Conservation (phyloP, 768 basidiomycete species). For the Wakefieldia striispora region DNA sequence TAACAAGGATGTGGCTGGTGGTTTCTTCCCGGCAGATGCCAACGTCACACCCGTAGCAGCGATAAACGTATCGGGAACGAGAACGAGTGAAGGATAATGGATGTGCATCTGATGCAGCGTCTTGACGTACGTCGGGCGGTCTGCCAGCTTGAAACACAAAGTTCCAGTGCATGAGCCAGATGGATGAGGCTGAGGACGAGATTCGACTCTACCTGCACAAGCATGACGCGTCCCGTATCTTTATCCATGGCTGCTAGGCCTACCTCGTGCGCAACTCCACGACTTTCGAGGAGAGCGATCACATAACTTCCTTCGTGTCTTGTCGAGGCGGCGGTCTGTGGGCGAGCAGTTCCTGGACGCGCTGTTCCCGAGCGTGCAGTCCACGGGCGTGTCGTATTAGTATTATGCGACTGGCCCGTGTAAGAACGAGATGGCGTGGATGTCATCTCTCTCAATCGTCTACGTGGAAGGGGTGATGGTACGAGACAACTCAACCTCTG, state of each 20-base stretch:
- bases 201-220: constrained; percentile 64
- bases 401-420: constrained; percentile 15
- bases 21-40: constrained; percentile 43
- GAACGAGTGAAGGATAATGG: constrained; percentile 64
- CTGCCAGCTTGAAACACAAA: constrained; percentile 55
- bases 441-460: constrained; percentile 1
- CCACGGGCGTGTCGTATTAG: constrained; percentile 41
- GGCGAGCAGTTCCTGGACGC: constrained; percentile 44
- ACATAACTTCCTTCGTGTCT: constrained; percentile 60
- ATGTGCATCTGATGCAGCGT: constrained; percentile 84
- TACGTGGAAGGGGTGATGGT: no score
- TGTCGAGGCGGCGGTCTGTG: constrained; percentile 61
- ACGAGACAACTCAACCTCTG: no score
- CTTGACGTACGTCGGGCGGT: constrained; percentile 87
- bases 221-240: constrained; percentile 69
- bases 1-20: constrained; percentile 53
- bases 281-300: constrained; percentile 70
- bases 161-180: neutral
- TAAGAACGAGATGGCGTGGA: constrained; percentile 14
- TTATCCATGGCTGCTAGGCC: constrained; percentile 85
- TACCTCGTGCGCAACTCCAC: constrained; percentile 78
- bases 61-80: constrained; percentile 82
- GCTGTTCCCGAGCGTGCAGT: constrained; percentile 52
- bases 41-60: constrained; percentile 51
- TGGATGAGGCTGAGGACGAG: neutral